Conservation (phyloP, 805 yeast genomes). For the Wickerhamiella qilinensis region DNA sequence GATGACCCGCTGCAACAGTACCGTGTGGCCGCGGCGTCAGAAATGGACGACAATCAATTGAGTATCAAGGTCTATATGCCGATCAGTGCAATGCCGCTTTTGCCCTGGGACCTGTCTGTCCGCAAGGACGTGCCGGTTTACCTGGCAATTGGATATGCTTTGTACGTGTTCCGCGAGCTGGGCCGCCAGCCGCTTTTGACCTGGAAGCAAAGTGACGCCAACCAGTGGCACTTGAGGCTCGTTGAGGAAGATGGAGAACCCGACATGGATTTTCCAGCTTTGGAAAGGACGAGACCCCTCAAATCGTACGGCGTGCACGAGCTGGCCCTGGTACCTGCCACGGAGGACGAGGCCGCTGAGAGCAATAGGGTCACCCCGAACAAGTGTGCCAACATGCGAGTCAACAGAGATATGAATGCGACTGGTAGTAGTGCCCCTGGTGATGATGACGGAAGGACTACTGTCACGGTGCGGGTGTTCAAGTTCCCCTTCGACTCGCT, state of each 20-base stretch:
- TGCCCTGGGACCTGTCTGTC: conserved; percentile 22
- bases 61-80: conserved; percentile 16
- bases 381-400: conserved; percentile 2
- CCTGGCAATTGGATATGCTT: conserved; percentile 38
- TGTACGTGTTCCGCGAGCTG: conserved; percentile 22
- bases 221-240: conserved; percentile 58
- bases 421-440: too few species aligned
- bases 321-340: conserved; percentile 54
- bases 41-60: background rate
- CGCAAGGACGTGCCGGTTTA: conserved; percentile 29
- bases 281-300: conserved; percentile 51
- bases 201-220: conserved; percentile 32
- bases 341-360: conserved; percentile 20
- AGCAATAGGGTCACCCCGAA: conserved; percentile 22
- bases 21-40: conserved; percentile 10
- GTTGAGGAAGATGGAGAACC: conserved; percentile 90
- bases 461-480: conserved; percentile 13
- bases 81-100: conserved; percentile 15
- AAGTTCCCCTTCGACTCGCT: conserved; percentile 21
- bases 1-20: conserved; percentile 15
- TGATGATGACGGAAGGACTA: too few species aligned
- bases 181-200: conserved; percentile 16
- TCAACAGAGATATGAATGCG: background rate
- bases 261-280: conserved; percentile 77
- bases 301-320: conserved; percentile 68